phyloP scores from a whole-genome alignment of 1,284 basidiomycete species.

The Apiotrichum sp. region DNA sequence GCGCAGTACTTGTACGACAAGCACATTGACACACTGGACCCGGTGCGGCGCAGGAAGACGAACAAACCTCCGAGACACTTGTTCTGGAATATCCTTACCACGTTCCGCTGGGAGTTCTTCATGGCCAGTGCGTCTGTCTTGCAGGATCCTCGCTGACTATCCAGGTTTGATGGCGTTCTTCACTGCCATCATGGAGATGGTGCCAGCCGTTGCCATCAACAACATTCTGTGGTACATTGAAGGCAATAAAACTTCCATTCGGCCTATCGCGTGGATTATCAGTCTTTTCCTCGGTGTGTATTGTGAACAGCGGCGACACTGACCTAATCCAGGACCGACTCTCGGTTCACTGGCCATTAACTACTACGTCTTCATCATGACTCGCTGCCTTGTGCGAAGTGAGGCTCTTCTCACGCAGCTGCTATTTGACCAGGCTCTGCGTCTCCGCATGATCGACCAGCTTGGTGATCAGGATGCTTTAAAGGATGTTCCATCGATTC shows the following conservation, averaged over 20 bases:
- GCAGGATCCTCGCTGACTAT: background rate
- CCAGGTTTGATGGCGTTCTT: conserved; percentile 33
- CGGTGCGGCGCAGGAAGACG: conserved; percentile 30
- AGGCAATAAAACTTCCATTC: conserved; percentile 45
- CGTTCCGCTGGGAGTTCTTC: conserved; percentile 31
- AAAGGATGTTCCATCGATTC: conserved; percentile 9
- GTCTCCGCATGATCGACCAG: conserved; percentile 55
- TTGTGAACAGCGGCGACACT: background rate
- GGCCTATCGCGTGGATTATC: conserved; percentile 59
- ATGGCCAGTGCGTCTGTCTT: conserved; percentile 15
- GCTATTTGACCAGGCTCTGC: conserved; percentile 63
- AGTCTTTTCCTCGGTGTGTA: conserved; percentile 55
- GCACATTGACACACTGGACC: conserved; percentile 43
- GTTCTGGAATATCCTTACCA: conserved; percentile 22
- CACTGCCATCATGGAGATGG: conserved; percentile 41
- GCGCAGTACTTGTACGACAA: conserved; percentile 47
- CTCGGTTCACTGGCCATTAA: conserved; percentile 36
- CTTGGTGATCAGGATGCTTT: conserved; percentile 24
- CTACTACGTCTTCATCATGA: conserved; percentile 45
- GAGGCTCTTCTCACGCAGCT: conserved; percentile 64
- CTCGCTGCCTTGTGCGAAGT: conserved; percentile 50
- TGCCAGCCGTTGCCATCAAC: conserved; percentile 52
- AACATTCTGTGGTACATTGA: conserved; percentile 52
- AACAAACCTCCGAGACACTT: conserved; percentile 36
- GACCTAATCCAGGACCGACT: conserved; percentile 43